Conservation (phyloP, 176 grass and related monocot genomes). For the Tillandsia fasciculata region DNA sequence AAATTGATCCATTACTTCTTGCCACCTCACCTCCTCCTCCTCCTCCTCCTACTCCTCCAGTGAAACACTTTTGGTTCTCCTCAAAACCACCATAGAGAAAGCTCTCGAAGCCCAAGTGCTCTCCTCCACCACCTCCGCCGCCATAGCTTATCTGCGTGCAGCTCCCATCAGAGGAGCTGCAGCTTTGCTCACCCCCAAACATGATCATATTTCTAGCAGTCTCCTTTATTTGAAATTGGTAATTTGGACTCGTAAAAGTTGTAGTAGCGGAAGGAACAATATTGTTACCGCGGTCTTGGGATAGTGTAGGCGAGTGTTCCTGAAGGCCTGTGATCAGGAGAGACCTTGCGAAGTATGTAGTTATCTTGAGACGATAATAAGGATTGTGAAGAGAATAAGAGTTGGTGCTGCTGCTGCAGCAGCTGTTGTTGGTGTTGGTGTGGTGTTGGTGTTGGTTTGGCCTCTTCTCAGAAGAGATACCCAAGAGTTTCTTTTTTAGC, state of each 20-base stretch:
- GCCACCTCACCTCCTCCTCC: constrained; percentile 15
- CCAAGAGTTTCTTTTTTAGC: constrained; percentile 78
- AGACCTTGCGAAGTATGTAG: not conserved
- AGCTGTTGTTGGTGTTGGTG: constrained; percentile 25
- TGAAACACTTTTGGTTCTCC: not conserved
- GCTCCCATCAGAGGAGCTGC: constrained; percentile 42
- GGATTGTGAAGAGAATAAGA: constrained; percentile 22
- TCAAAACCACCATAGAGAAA: not conserved
- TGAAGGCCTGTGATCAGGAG: not conserved
- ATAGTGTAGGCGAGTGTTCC: not conserved
- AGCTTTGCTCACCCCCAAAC: constrained; percentile 63
- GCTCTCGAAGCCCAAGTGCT: constrained; percentile 11
- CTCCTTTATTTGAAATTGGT: constrained; percentile 35
- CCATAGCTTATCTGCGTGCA: constrained; percentile 36
- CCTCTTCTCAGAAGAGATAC: constrained; percentile 4
- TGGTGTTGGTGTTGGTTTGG: not conserved
- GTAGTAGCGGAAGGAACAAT: not conserved
- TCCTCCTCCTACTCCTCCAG: too few species aligned
- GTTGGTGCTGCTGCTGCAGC: constrained; percentile 29
- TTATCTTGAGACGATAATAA: constrained; percentile 28
- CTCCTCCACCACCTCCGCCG: constrained; percentile 9
- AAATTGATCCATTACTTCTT: constrained; percentile 1
- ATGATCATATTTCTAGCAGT: constrained; percentile 52
- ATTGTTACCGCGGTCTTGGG: not conserved
- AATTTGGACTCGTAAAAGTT: constrained; percentile 6